Base-by-base conservation (phyloP, 208 protist genomes). In the Acanthamoeba rhysodes region DNA sequence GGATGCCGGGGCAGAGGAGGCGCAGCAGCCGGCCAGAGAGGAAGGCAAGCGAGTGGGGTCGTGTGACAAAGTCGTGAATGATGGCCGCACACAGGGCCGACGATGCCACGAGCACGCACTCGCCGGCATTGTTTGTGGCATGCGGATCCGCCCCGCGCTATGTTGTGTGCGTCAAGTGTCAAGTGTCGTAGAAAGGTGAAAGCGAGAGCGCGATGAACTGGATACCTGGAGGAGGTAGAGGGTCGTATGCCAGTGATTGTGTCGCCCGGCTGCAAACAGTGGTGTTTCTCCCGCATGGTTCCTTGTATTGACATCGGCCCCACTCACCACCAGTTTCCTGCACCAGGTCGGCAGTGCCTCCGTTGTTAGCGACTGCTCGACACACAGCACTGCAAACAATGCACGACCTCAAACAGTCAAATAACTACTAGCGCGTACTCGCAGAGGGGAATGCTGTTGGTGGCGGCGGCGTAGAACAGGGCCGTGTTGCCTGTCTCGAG, bases 41-140 rank as follows among this genome's bases (percentile, higher is more conserved):
- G 37, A 50, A 84, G 37, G 6, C 22, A 5, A 84, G 74, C 22
- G 74, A 55, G 37, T 37, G 74, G 1, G 74, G 74, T 5, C 74
- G 34, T 37, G 37, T 22, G 45, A 84, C 74, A 84, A 84, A 84
- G 74, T 84, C 74, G 74, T 84, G 32, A 16, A 84, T 50, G 22
- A 84, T 29, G 27, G 74, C 74, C 18, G 74, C 74, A 22, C 22
- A 84, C 24, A 84, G 45, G 24, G 74, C 16, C 74, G 37, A 84
- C 24, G 74, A 45, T 24, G 74, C 45, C 29, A 50, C 4, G 14
- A 84, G 74, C 41, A 55, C 74, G 32, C 74, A 84, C 41, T 84
- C 74, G 74, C 74, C 74, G 2, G 74, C 74, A 16, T 84, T 55
- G 74, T 84, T 84, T 8, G 22, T 45, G 0, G 74, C 74, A 27